These are phyloP conservation scores for Fusarium abutilonis DNA, from an alignment of 2,329 filamentous ascomycete species.

Conservation along the genomic window DNA sequence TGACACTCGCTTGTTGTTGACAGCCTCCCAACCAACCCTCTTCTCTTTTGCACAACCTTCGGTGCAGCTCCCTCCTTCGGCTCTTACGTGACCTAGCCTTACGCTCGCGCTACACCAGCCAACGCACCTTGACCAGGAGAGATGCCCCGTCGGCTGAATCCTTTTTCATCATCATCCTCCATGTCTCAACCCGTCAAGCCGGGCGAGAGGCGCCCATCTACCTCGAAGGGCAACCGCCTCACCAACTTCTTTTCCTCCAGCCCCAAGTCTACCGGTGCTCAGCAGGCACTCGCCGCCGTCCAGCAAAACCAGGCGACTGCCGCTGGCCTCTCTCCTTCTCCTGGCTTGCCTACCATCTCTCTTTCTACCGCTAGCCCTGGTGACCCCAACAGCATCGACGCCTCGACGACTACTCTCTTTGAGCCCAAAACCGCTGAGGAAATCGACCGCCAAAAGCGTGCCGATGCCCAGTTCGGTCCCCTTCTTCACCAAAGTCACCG, in stretches of 20 bases:
- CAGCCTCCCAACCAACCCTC: constrained; percentile 14
- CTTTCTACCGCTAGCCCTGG: constrained; percentile 86
- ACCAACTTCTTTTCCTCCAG: constrained; percentile 84
- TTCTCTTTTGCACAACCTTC: constrained; percentile 1
- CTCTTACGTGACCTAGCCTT: constrained; percentile 13
- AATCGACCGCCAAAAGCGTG: constrained; percentile 75
- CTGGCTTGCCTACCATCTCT: constrained; percentile 88
- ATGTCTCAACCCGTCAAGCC: constrained; percentile 60
- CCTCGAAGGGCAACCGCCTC: constrained; percentile 78
- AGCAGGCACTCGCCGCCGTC: constrained; percentile 74
- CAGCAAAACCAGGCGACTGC: constrained; percentile 64
- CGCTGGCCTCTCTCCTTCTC: constrained; percentile 74
- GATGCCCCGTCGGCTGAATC: constrained; percentile 70
- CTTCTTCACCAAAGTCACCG: constrained; percentile 81
- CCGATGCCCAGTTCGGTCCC: constrained; percentile 92
- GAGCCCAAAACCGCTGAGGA: constrained; percentile 88
- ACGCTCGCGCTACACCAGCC: constrained; percentile 17
- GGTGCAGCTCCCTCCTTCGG: constrained; percentile 14
- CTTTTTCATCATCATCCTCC: constrained; percentile 63
- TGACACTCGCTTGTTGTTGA: constrained; percentile 26
- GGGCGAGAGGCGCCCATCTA: constrained; percentile 67
- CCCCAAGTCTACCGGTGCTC: constrained; percentile 75
- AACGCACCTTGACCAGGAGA: constrained; percentile 48
- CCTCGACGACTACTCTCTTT: constrained; percentile 81
- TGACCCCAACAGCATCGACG: constrained; percentile 75